A percentile compares a stretch with the other conserved stretches of the same genome.
These are phyloP conservation scores for Noccaea bulbosa DNA, from an alignment of 345 rosid species.

Conservation along the genomic window DNA sequence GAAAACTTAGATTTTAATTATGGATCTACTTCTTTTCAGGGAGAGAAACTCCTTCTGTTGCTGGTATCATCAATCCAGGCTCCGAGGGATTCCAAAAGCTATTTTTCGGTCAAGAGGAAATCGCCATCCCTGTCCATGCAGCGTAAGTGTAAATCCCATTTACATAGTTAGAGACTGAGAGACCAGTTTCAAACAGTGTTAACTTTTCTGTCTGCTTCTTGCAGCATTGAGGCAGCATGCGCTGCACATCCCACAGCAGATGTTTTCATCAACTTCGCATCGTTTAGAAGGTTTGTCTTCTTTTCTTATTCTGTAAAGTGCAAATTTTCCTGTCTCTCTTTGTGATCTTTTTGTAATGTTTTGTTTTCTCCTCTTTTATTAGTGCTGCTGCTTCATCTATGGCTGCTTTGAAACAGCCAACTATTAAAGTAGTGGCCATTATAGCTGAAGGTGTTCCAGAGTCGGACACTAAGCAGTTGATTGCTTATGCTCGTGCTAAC, in stretches of 20 bases:
- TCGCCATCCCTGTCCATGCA: conserved; percentile 95
- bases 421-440: conserved; percentile 90
- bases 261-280: conserved; percentile 94
- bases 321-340: neutral
- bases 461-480: conserved; percentile 88
- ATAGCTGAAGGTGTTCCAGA: conserved; percentile 99
- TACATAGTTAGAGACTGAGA: neutral
- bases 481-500: conserved; percentile 91
- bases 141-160: conserved; percentile 49
- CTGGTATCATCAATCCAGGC: conserved; percentile 93
- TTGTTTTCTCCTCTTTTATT: conserved; percentile 29
- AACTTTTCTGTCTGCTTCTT: conserved; percentile 35
- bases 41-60: conserved; percentile 95
- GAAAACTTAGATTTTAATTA: neutral
- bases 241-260: conserved; percentile 95
- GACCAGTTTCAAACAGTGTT: neutral
- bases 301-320: neutral
- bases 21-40: conserved; percentile 48
- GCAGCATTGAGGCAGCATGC: conserved; percentile 93
- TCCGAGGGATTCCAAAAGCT: conserved; percentile 97
- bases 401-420: conserved; percentile 96
- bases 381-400: conserved; percentile 98
- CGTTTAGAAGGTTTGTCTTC: conserved; percentile 73
- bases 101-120: conserved; percentile 98
- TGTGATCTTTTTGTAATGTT: conserved; percentile 20